phyloP scores from a whole-genome alignment of 257 asterid genomes.

The Solanum habrochaites region DNA sequence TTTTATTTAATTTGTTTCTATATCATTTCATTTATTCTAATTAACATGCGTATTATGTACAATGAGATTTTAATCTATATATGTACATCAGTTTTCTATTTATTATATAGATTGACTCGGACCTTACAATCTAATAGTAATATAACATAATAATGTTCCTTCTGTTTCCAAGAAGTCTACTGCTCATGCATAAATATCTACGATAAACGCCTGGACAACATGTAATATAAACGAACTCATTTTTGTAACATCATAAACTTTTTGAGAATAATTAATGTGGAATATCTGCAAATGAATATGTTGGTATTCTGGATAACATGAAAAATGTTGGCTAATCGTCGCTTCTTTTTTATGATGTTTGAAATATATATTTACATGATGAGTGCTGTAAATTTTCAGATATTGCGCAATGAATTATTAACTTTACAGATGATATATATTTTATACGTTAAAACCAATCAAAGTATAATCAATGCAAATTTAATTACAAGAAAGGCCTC shows the following conservation, averaged over 20 bases:
- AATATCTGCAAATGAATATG: neutral
- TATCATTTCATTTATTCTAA: neutral
- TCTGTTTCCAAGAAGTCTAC: neutral
- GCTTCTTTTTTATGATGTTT: neutral
- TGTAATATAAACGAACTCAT: neutral
- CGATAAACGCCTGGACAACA: neutral
- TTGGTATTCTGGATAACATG: neutral
- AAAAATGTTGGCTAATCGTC: neutral
- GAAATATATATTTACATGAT: neutral
- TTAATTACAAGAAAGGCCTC: neutral
- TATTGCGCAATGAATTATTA: neutral
- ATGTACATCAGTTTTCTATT: neutral
- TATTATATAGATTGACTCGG: neutral
- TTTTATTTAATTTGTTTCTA: neutral
- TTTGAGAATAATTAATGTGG: neutral
- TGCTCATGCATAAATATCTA: neutral
- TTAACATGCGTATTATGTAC: no score
- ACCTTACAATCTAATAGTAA: neutral
- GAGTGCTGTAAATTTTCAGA: neutral
- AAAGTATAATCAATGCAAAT: neutral
- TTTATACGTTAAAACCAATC: no score
- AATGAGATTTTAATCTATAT: neutral
- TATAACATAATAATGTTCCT: neutral
- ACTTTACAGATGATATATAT: no score
- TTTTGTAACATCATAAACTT: neutral